Evolutionary conservation across 345 rosid species (phyloP), one percentile per base, ranked within the genome.

Genomic region (Eutrema japonicum): DNA sequence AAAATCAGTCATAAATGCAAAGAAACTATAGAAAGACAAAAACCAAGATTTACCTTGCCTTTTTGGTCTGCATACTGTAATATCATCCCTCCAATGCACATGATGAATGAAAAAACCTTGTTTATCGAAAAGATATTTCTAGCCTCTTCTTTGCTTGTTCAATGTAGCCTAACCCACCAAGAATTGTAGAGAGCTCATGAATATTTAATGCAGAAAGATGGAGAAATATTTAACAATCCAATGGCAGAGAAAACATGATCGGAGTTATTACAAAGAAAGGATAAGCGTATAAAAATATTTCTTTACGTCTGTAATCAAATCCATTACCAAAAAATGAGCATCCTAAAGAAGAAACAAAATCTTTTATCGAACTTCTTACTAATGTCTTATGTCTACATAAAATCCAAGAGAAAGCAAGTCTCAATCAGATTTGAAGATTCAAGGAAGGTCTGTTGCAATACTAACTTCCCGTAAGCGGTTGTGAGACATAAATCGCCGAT

Each of bases 41-140:
- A 72, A 68, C 11, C 41, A 73, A 73, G 76, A 66, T 62, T 85
- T 86, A 90, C 98, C 96, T 90, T 76, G 84, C 80, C 82, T 88
- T 93, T 70, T 90, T 89, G 75, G 93, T 84, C 89, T 90, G 98
- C 98, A 93, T 93, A 79, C 78, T 85, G 77, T 58, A 66, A 59
- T 71, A 58, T 58, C 65, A 50, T 71, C 63, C 40, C 71, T 64
- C 63, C 29, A 56, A 65, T 40, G 48, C 72, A 65, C 37, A 37
- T 41, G 49, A 43, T 36, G 80, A 42, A 65, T 75, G 22, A 22
- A 56, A 67, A 68, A 65, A 63, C 52, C 76, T 80, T 80, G 66
- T 38, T 40, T 75, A 76, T 43, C 32, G 42, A 77, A 72, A 38
- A 46, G 68, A 63, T 73, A 32, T 42, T 33, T 49, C 38, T 66